Evolutionary conservation across 2,329 filamentous ascomycete genomes (phyloP).

Genomic region (Hypoxylon sp.): DNA sequence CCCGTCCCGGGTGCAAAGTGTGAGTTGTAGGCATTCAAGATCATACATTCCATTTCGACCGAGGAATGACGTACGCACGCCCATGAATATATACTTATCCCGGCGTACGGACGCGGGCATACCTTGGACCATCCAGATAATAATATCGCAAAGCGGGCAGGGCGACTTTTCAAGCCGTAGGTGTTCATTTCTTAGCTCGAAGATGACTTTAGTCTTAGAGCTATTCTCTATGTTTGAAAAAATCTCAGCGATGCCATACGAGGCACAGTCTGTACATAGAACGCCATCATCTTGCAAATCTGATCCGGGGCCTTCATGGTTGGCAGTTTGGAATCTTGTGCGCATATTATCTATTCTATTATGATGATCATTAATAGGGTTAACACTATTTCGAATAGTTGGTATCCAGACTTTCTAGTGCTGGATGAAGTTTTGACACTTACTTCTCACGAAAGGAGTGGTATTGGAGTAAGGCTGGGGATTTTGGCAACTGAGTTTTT

Average conservation of each 20-base stretch:
- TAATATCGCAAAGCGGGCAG: neutral
- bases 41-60: too few relatives aligned
- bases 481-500: neutral
- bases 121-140: neutral
- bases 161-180: neutral
- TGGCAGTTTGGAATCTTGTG: neutral
- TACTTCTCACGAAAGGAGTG: neutral
- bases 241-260: neutral
- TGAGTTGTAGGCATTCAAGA: neutral
- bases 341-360: neutral
- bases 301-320: too few relatives aligned
- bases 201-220: neutral
- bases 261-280: neutral
- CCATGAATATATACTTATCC: neutral
- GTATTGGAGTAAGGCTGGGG: neutral
- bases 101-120: neutral
- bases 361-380: neutral
- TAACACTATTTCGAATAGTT: neutral
- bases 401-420: neutral
- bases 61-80: too few relatives aligned
- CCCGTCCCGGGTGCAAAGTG: neutral
- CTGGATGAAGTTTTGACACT: neutral
- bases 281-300: too few relatives aligned
- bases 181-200: neutral
- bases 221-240: too few relatives aligned